Conservation (phyloP, 129 eudicot species). For the Heracleum sosnowskyi region DNA sequence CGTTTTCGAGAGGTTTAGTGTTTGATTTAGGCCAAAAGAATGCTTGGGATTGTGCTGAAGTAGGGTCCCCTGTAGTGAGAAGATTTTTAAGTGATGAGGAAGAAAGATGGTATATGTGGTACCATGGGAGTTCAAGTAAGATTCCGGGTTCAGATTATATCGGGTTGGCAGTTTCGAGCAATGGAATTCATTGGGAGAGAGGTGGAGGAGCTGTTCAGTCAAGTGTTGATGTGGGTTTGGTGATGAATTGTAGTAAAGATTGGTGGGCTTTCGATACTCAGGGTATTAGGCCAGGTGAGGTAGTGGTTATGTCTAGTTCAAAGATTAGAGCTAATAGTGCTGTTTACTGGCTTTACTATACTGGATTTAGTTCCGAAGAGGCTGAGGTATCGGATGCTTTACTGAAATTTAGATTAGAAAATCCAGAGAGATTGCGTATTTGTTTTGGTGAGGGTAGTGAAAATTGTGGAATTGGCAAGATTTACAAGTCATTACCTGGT, state of each 20-base stretch:
- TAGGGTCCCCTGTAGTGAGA: slow-evolving; percentile 88
- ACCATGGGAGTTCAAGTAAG: slow-evolving; percentile 50
- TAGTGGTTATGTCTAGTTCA: slow-evolving; percentile 75
- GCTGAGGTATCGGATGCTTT: slow-evolving; percentile 29
- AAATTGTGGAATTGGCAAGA: slow-evolving; percentile 26
- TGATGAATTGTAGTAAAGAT: slow-evolving; percentile 56
- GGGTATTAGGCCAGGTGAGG: slow-evolving; percentile 64
- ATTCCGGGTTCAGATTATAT: slow-evolving; percentile 38
- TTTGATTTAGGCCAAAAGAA: slow-evolving; percentile 53
- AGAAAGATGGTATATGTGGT: slow-evolving; percentile 98
- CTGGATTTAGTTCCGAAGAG: slow-evolving; percentile 54
- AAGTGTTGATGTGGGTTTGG: slow-evolving; percentile 57
- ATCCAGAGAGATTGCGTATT: neutral
- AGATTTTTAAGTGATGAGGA: slow-evolving; percentile 83
- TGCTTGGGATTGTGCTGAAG: slow-evolving; percentile 72
- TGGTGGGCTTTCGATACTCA: slow-evolving; percentile 97
- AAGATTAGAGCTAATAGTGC: slow-evolving; percentile 58
- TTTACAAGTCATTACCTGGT: slow-evolving; percentile 65
- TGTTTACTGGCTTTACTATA: slow-evolving; percentile 89
- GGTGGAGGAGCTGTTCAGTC: slow-evolving; percentile 50
- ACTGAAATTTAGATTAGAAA: slow-evolving; percentile 26
- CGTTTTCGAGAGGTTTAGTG: slow-evolving; percentile 58
- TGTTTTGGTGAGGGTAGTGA: slow-evolving; percentile 10
- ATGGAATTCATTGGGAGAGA: slow-evolving; percentile 88
- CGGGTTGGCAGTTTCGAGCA: slow-evolving; percentile 85